Evolutionary conservation across 2,329 filamentous ascomycete species (phyloP).

Genomic region (Teratosphaeria destructans): DNA sequence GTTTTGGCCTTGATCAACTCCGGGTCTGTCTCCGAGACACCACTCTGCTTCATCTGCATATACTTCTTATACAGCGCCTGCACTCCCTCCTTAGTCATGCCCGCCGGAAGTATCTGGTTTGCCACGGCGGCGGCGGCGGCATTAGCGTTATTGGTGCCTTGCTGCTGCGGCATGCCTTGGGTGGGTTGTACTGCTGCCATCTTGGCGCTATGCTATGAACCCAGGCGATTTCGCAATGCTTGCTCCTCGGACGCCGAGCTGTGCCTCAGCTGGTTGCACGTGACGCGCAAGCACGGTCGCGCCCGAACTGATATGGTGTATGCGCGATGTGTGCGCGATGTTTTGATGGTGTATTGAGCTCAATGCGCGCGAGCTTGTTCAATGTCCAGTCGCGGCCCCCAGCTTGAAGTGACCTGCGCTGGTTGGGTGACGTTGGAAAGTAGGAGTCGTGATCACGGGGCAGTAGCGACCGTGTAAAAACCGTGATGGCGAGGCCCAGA

Average conservation of each 20-base stretch:
- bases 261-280: background rate
- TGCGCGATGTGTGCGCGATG: background rate
- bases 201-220: slow-evolving; percentile 1
- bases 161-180: slow-evolving; percentile 17
- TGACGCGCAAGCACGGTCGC: background rate
- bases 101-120: slow-evolving; percentile 30
- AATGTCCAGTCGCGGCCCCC: background rate
- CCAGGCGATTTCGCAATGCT: background rate
- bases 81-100: slow-evolving; percentile 65
- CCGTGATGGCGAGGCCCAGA: background rate
- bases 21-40: slow-evolving; percentile 70
- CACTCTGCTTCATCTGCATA: slow-evolving; percentile 76
- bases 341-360: background rate
- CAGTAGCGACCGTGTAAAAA: background rate
- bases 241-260: background rate
- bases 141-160: slow-evolving; percentile 7
- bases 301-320: background rate
- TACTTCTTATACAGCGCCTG: slow-evolving; percentile 74
- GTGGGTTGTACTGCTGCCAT: slow-evolving; percentile 21
- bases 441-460: background rate
- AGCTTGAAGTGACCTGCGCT: background rate
- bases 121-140: slow-evolving; percentile 1
- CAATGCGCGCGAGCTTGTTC: background rate
- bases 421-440: background rate
- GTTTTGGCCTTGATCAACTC: slow-evolving; percentile 76